Evolutionary conservation across 768 basidiomycete species (phyloP).

Genomic region (Podaxis sp.): DNA sequence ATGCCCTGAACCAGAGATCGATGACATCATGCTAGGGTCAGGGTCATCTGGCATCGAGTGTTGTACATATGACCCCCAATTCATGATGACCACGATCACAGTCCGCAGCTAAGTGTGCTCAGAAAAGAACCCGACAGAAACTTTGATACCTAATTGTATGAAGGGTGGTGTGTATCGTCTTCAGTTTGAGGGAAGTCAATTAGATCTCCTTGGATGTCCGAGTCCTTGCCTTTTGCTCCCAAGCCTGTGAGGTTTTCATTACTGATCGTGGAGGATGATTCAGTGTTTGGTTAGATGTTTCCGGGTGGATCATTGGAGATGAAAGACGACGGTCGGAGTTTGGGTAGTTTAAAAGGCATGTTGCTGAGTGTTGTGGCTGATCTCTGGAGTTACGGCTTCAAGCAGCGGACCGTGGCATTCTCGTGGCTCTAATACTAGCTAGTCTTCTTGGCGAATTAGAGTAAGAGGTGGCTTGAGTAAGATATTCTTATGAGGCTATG

Average conservation of each 20-base stretch:
- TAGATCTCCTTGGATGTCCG: background rate
- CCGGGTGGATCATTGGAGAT: background rate
- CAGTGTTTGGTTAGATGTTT: background rate
- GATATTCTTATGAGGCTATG: background rate
- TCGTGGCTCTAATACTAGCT: background rate
- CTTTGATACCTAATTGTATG: too few species aligned
- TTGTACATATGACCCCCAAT: background rate
- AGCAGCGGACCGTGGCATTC: constrained; percentile 1
- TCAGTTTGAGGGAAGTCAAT: background rate
- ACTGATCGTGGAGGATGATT: background rate
- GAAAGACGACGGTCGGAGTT: background rate
- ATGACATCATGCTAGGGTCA: background rate
- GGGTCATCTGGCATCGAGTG: background rate
- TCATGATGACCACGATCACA: background rate
- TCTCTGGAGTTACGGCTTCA: background rate
- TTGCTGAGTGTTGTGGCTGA: background rate
- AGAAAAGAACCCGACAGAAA: background rate
- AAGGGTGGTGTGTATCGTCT: background rate
- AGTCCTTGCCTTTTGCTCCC: background rate
- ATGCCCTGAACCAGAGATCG: background rate
- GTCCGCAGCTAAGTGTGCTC: background rate
- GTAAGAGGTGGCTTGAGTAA: background rate
- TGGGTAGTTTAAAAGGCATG: background rate
- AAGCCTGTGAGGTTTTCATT: background rate
- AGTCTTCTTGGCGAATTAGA: background rate